Percentiles rank a stretch among this genome's conserved stretches.
These are phyloP conservation scores for Alternaria novae-zelandiae DNA, from an alignment of 2,329 filamentous ascomycete species.

Conservation along the genomic window DNA sequence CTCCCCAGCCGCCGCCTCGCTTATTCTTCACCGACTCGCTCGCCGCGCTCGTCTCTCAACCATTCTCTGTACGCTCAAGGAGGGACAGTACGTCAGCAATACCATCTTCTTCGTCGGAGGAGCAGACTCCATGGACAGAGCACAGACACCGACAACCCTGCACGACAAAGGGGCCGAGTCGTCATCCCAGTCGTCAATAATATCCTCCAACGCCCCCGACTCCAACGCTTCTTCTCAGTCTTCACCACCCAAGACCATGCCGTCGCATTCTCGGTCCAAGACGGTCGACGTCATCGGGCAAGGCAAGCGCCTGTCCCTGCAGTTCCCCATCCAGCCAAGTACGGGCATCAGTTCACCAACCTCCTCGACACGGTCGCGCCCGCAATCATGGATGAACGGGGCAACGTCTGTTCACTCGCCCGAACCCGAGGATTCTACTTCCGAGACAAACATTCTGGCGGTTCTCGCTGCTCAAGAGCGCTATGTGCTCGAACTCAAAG, in stretches of 20 bases:
- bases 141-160: constrained; percentile 39
- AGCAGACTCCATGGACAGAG: constrained; percentile 37
- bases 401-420: constrained; percentile 37
- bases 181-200: constrained; percentile 19
- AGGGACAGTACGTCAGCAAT: constrained; percentile 29
- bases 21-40: constrained; percentile 45
- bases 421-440: constrained; percentile 24
- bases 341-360: constrained; percentile 39
- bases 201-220: constrained; percentile 18
- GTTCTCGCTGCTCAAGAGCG: constrained; percentile 92
- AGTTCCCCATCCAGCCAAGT: constrained; percentile 56
- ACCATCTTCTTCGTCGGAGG: constrained; percentile 25
- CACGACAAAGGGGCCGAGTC: constrained; percentile 30
- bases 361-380: constrained; percentile 44
- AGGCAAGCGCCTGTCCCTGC: constrained; percentile 56
- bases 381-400: constrained; percentile 48
- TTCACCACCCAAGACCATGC: constrained; percentile 21
- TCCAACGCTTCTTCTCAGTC: constrained; percentile 19
- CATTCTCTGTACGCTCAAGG: constrained; percentile 29
- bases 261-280: constrained; percentile 42
- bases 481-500: constrained; percentile 85
- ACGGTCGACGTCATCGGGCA: constrained; percentile 43
- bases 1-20: constrained; percentile 38
- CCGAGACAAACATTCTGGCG: constrained; percentile 70
- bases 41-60: constrained; percentile 36